phyloP scores from a whole-genome alignment of 768 basidiomycete genomes.

The Lactifluus volemus region DNA sequence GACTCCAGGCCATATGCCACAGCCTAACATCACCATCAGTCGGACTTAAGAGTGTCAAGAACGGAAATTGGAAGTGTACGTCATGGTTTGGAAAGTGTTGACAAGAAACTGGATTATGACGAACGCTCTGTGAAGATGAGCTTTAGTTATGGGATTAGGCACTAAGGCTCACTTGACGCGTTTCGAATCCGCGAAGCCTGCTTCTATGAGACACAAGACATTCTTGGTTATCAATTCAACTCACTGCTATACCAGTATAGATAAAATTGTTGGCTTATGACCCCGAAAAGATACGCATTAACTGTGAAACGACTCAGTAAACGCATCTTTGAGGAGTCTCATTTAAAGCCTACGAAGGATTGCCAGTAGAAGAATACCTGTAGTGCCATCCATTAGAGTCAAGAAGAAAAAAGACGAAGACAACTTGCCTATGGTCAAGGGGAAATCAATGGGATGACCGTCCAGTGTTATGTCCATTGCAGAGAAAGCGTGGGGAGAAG shows the following conservation, averaged over 20 bases:
- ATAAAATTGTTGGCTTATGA: neutral
- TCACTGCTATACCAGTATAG: neutral
- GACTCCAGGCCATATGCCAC: neutral
- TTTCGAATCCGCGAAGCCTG: neutral
- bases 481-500: too few relatives aligned
- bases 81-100: neutral
- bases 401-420: neutral
- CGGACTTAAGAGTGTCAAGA: neutral
- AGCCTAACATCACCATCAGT: neutral
- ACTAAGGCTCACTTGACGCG: neutral
- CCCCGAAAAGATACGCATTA: neutral
- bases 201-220: neutral
- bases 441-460: neutral
- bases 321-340: neutral
- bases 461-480: too few relatives aligned
- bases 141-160: neutral
- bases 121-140: neutral
- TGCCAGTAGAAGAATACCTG: neutral
- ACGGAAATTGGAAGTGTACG: neutral
- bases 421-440: neutral
- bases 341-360: neutral
- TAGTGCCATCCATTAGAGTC: neutral
- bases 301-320: neutral
- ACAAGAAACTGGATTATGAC: neutral
- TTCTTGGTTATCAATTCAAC: neutral